Evolutionary conservation across 345 rosid species (phyloP), one percentile per base, ranked within the genome.

Genomic region (Rhizophora apiculata): DNA sequence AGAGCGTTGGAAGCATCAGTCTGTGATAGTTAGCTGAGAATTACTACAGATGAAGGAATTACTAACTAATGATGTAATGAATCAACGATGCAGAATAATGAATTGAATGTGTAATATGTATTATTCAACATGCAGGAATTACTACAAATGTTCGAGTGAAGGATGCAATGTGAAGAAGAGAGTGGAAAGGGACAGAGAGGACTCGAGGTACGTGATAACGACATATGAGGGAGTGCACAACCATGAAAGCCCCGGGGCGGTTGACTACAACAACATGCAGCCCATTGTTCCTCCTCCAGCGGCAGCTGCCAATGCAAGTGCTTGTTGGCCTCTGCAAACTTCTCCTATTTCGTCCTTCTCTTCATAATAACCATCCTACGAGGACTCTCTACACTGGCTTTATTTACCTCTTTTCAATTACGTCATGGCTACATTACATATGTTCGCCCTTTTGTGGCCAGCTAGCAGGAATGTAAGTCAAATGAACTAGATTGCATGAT

Each of bases 211-310:
- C 53, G 79, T 76, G 37, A 61, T 76, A 29, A 76, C 79, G 1
- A 55, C 75, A 6, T 76, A 76, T 20, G 79, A 76, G 5, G 79
- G 79, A 39, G 48, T 61, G 31, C 79, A 76, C 71, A 76, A 60
- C 63, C 79, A 76, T 61, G 86, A 82, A 46, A 85, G 79, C 65
- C 87, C 96, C 6, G 74, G 76, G 39, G 37, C 68, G 18, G 74
- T 76, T 24, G 83, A 81, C 67, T 77, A 71, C 72, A 82, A 61
- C 58, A 83, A 81, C 16, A 68, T 74, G 76, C 76, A 69, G 48
- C 62, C 61, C 22, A 60, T 27, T 37, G 27, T 3, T 15, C 54
- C 71, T 8, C 6, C 29, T 21, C 29, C 29, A 9, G 13, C 49
- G 2, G 37, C 37, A 7, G 37, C 37, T 34, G 37, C 37, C 37